Conservation (phyloP, 148 eudicot species). For the Diospyros kaki region DNA sequence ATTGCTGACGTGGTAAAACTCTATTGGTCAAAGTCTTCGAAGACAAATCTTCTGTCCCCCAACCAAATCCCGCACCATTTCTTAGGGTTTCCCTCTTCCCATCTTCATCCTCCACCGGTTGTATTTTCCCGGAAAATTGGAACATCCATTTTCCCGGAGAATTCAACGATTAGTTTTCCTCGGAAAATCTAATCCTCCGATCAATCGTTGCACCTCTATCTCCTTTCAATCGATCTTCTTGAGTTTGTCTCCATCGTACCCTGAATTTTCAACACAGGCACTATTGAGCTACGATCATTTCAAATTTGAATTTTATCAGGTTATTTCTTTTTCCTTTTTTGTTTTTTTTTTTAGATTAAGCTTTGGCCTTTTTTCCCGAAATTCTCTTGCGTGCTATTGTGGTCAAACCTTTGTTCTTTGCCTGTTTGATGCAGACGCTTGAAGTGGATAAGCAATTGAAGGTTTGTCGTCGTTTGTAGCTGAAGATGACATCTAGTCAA, state of each 20-base stretch:
- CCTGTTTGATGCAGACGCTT: background rate
- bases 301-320: background rate
- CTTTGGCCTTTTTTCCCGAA: background rate
- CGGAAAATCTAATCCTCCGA: constrained; percentile 5
- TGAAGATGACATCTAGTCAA: constrained; percentile 32
- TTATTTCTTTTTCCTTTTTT: background rate
- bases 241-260: background rate
- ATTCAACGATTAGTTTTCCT: background rate
- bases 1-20: background rate
- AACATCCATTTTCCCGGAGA: constrained; percentile 2
- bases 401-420: constrained; percentile 2
- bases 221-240: background rate
- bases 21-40: background rate
- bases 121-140: background rate
- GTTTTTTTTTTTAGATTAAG: background rate
- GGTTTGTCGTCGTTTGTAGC: background rate
- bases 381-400: background rate
- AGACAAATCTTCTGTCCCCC: background rate
- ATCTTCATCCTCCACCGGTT: background rate
- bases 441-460: background rate
- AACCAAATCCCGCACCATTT: background rate
- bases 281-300: background rate
- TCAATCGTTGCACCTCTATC: background rate
- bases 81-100: background rate
- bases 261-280: background rate